Evolutionary conservation across 2,329 filamentous ascomycete species (phyloP), one percentile per base, ranked within the genome.

Genomic region (Beauveria australis): DNA sequence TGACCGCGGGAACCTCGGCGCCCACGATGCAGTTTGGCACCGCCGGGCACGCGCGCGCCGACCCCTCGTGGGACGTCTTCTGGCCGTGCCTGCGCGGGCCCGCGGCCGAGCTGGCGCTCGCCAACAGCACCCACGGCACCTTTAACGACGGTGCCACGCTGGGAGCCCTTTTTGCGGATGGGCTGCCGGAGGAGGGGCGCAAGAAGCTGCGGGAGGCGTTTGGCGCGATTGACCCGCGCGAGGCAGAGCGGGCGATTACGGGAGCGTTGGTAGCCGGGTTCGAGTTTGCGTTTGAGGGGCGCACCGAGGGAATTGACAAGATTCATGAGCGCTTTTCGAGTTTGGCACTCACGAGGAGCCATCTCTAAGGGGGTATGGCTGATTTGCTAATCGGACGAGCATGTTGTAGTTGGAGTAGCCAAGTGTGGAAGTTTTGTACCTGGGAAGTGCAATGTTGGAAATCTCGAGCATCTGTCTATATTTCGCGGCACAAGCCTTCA

Each of bases 1-100:
- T 61, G 3, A 60, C 66, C 19, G 37, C 33, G 8, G 68, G 68
- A 0, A 54, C 69, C 5, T 61, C 63, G n/a, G 58, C 60, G 19
- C 68, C 69, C 0, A 67, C 69, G 41, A 14, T 66, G 3, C 55
- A 30, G 24, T 64, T 66, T 19, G 68, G 63, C 12, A 55, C 61
- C 2, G 52, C 61, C 9, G 58, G 61, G 16, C 64, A 68, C 44
- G 40, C 41, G 1, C 41, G 48, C 3, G 63, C 65, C 6, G 67
- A 67, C 41, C 43, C 61, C 3, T 64, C 64, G 1, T 66, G 64
- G 70, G 53, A 64, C 9, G 48, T 28, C 9, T 64, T 64, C 41
- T 68, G 64, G 55, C 44, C 61, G 12, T 59, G 47, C n/a, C 54
- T 68, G 19, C 62, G 60, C 8, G 66, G 64, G 0, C 37, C 59